Conservation (phyloP, 768 basidiomycete species). For the Chalciporus chontae region DNA sequence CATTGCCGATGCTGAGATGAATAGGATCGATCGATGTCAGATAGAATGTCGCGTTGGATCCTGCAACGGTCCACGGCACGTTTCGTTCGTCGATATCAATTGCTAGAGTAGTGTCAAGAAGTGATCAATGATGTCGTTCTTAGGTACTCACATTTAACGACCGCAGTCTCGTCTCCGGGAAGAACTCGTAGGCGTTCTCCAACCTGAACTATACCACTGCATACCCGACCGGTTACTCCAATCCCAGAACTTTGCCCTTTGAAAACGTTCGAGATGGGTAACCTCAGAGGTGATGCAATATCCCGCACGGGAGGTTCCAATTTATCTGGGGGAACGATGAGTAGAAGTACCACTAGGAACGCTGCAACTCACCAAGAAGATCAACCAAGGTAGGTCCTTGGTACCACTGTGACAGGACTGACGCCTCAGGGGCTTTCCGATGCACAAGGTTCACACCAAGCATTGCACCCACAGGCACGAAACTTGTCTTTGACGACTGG, state of each 20-base stretch:
- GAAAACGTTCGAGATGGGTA: slow-evolving; percentile 95
- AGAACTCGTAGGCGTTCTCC: slow-evolving; percentile 84
- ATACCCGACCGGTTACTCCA: slow-evolving; percentile 79
- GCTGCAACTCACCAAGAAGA: slow-evolving; percentile 58
- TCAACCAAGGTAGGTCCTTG: slow-evolving; percentile 81
- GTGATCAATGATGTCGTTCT: not conserved
- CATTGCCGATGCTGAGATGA: slow-evolving; percentile 82
- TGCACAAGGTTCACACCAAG: slow-evolving; percentile 79
- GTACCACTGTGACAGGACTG: slow-evolving; percentile 70
- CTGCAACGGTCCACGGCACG: slow-evolving; percentile 86
- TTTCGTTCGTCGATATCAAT: slow-evolving; percentile 80
- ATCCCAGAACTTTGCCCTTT: slow-evolving; percentile 78
- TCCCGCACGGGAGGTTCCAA: slow-evolving; percentile 80
- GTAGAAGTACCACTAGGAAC: not conserved
- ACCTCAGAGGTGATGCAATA: slow-evolving; percentile 69
- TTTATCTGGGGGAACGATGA: slow-evolving; percentile 49
- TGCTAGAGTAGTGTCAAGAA: slow-evolving; percentile 40
- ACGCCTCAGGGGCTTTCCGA: slow-evolving; percentile 44
- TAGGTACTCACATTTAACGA: slow-evolving; percentile 59
- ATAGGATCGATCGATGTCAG: slow-evolving; percentile 82
- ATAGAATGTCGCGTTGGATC: slow-evolving; percentile 84
- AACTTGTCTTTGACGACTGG: slow-evolving; percentile 69
- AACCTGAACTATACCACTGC: slow-evolving; percentile 86
- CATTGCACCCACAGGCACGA: slow-evolving; percentile 89
- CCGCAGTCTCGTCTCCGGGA: slow-evolving; percentile 87